Conservation (phyloP, 208 protist species). For the Wallacemonas collosoma region DNA sequence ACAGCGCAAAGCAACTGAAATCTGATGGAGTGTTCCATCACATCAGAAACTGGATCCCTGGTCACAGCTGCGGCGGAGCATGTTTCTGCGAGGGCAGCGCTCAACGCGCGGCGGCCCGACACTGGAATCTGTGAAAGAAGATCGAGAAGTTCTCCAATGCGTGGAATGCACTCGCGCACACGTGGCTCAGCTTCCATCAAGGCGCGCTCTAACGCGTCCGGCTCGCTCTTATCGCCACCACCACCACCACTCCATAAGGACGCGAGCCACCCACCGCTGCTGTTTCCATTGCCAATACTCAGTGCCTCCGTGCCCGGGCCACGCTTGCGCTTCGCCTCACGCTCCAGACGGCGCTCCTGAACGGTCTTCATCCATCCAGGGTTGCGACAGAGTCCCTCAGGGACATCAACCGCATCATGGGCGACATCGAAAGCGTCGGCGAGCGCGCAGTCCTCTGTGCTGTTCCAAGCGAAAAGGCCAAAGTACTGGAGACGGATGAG, state of each 20-base stretch:
- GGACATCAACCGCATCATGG: background rate
- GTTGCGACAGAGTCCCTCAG: slow-evolving; percentile 5
- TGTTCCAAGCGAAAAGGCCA: slow-evolving; percentile 33
- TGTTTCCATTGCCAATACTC: slow-evolving; percentile 15
- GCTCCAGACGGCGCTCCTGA: slow-evolving; percentile 22
- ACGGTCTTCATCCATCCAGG: slow-evolving; percentile 15
- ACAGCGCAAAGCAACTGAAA: slow-evolving; percentile 28
- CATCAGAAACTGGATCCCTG: slow-evolving; percentile 10
- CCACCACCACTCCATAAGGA: slow-evolving; percentile 32
- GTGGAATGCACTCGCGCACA: slow-evolving; percentile 39
- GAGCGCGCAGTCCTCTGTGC: background rate
- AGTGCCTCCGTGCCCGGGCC: background rate
- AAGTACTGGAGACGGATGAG: slow-evolving; percentile 46
- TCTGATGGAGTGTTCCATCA: slow-evolving; percentile 26
- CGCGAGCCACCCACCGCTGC: slow-evolving; percentile 53
- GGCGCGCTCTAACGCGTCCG: slow-evolving; percentile 26
- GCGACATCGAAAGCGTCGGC: background rate
- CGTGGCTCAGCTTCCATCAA: slow-evolving; percentile 33
- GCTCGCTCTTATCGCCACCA: slow-evolving; percentile 16
- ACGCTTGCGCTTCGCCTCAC: slow-evolving; percentile 19
- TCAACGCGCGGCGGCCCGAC: slow-evolving; percentile 12
- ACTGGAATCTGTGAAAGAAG: slow-evolving; percentile 30
- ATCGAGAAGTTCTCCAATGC: slow-evolving; percentile 42
- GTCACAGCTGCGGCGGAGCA: background rate
- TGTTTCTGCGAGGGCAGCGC: slow-evolving; percentile 22